Evolutionary conservation across 2,329 filamentous ascomycete species (phyloP).

Genomic region (Ambrosiella cleistominuta): DNA sequence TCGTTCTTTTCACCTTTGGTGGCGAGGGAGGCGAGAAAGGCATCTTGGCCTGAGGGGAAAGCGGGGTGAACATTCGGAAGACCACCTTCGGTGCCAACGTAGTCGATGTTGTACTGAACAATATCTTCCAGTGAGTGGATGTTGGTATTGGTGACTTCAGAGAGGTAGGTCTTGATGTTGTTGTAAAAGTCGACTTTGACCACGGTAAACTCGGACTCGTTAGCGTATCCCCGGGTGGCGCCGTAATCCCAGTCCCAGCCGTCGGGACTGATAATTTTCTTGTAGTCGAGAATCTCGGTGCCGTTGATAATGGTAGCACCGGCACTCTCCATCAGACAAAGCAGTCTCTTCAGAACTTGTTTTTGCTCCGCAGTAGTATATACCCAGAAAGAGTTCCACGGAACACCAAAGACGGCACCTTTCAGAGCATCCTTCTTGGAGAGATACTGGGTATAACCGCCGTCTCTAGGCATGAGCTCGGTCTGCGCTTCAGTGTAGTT

Average conservation of each 20-base stretch:
- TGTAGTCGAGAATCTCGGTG: conserved; percentile 47
- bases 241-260: conserved; percentile 67
- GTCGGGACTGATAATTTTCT: conserved; percentile 42
- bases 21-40: conserved; percentile 44
- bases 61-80: conserved; percentile 39
- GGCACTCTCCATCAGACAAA: conserved; percentile 32
- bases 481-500: conserved; percentile 46
- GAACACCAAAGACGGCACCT: conserved; percentile 50
- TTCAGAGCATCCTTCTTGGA: conserved; percentile 34
- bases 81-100: conserved; percentile 51
- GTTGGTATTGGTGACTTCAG: conserved; percentile 42
- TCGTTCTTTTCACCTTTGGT: conserved; percentile 44
- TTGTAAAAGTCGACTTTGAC: conserved; percentile 55
- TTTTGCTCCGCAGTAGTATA: conserved; percentile 39
- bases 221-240: conserved; percentile 40
- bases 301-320: conserved; percentile 53
- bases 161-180: conserved; percentile 43
- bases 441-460: conserved; percentile 38
- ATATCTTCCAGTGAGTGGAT: conserved; percentile 45
- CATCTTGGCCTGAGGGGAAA: conserved; percentile 54
- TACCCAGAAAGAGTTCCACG: conserved; percentile 56
- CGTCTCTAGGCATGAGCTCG: conserved; percentile 33
- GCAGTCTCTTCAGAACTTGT: conserved; percentile 26
- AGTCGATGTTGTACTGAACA: conserved; percentile 45
- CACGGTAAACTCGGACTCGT: conserved; percentile 57